Evolutionary conservation across 2,329 filamentous ascomycete species (phyloP).

Genomic region (Fusarium euwallaceae): DNA sequence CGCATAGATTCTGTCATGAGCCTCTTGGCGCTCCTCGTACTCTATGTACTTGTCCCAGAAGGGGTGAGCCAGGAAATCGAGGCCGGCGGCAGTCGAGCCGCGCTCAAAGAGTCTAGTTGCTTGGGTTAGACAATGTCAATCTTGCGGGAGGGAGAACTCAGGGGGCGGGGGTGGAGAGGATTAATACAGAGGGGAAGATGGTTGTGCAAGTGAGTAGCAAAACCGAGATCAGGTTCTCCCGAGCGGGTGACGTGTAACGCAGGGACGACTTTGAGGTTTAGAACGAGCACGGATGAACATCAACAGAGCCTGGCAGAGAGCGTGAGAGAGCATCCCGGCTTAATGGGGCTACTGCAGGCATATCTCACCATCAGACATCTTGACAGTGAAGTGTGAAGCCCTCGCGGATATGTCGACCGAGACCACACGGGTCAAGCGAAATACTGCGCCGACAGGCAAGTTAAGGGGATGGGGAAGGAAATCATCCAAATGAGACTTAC

Average conservation of each 20-base stretch:
- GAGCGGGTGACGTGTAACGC: slow-evolving; percentile 52
- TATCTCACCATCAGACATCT: slow-evolving; percentile 76
- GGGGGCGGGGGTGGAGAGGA: slow-evolving; percentile 57
- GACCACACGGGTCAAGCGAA: slow-evolving; percentile 57
- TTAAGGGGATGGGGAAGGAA: slow-evolving; percentile 78
- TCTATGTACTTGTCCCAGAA: slow-evolving; percentile 99
- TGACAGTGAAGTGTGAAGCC: slow-evolving; percentile 55
- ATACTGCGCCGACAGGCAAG: slow-evolving; percentile 63
- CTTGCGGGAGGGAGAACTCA: slow-evolving; percentile 49
- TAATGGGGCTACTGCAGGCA: slow-evolving; percentile 70
- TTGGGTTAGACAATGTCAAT: slow-evolving; percentile 46
- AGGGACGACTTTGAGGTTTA: slow-evolving; percentile 57
- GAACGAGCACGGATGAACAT: slow-evolving; percentile 53
- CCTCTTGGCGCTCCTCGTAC: slow-evolving; percentile 92
- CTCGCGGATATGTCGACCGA: slow-evolving; percentile 53
- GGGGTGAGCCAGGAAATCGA: slow-evolving; percentile 93
- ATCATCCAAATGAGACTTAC: slow-evolving; percentile 84
- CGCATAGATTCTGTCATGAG: slow-evolving; percentile 85
- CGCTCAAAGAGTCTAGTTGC: slow-evolving; percentile 88
- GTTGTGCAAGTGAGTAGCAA: slow-evolving; percentile 66
- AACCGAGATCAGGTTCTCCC: slow-evolving; percentile 58
- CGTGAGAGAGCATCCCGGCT: slow-evolving; percentile 75
- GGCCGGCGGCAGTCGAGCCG: slow-evolving; percentile 83
- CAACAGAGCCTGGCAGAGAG: slow-evolving; percentile 73
- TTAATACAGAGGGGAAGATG: slow-evolving; percentile 69